Evolutionary conservation across 2,329 filamentous ascomycete species (phyloP), one percentile per base, ranked within the genome.

Genomic region (Trichoderma simmonsii): DNA sequence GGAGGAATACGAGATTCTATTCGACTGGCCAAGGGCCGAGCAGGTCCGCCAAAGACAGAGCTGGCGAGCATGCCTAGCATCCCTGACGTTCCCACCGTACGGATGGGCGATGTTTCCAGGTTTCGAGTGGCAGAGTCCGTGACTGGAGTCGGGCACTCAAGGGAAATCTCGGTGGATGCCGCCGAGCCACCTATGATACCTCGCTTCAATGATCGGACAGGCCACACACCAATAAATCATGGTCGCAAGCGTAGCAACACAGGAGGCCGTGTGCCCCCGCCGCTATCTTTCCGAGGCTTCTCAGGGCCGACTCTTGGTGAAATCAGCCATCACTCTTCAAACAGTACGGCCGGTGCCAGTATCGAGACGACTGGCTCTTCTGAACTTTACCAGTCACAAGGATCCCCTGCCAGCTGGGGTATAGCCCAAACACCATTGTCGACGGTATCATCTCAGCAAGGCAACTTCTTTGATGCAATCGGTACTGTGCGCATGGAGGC

Each of bases 401-500:
- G 76, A 75, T 83, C 89, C 66, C 81, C 81, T 56, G 78, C 80
- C 43, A 81, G 83, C 18, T 86, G 83, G 82, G 79, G 81, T 3
- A 87, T 86, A 6, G 83, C 85, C 73, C 83, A 86, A n/a, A 87
- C 86, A 14, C 59, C 65, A 12, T 18, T 56, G 3, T 88, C 87
- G 0, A 87, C 89, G 73, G 85, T 86, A 3, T 89, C 87, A 1
- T 87, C 85, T 11, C 80, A 84, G 0, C 80, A 84, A 0, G 83
- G 83, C 71, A 90, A 90, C 80, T 95, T 96, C 83, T 96, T 96
- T 78, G 94, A 97, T 76, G 92, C 92, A 1, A 91, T 97, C 72
- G 94, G 95, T 1, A 98, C 95, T 2, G 90, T 98, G 61, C 90
- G 96, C 32, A 98, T 99, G 95, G 95, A 98, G 81, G 96, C 96